A percentile compares a stretch with the other conserved stretches of the same genome.
These are phyloP conservation scores for Ochromonas danica DNA, from an alignment of 108 stramenopile species.

Conservation along the genomic window DNA sequence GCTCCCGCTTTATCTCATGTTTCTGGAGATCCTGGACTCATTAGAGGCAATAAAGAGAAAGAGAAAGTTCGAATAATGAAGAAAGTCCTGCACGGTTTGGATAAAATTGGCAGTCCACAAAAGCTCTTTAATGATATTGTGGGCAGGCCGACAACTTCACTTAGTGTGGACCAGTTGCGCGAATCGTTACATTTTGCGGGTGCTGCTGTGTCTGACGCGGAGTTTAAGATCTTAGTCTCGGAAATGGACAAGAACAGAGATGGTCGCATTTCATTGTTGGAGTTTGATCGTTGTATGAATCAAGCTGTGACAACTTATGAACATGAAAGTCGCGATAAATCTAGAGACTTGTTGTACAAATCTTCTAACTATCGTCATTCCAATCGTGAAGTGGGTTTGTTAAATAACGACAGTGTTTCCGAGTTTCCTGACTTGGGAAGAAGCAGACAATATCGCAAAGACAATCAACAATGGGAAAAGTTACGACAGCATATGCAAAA, in stretches of 20 bases:
- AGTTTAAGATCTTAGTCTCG: background rate
- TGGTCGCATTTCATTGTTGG: background rate
- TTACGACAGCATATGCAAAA: background rate
- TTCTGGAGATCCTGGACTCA: background rate
- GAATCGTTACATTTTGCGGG: background rate
- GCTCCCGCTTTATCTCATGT: background rate
- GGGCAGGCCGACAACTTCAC: background rate
- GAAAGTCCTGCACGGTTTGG: background rate
- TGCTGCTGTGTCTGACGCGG: background rate
- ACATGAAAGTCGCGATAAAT: background rate
- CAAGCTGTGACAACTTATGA: background rate
- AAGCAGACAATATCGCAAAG: background rate
- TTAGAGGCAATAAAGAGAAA: background rate
- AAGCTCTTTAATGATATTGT: background rate
- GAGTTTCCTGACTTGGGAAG: background rate
- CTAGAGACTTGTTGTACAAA: background rate
- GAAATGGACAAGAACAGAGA: background rate
- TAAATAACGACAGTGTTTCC: background rate
- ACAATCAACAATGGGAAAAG: background rate
- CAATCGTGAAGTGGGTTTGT: background rate
- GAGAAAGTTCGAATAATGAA: background rate
- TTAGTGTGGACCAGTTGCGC: background rate
- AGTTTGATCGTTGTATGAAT: background rate
- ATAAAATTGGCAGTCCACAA: background rate
- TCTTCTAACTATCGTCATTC: background rate